Conservation (phyloP, 768 basidiomycete species). For the Tricholoma sp. region DNA sequence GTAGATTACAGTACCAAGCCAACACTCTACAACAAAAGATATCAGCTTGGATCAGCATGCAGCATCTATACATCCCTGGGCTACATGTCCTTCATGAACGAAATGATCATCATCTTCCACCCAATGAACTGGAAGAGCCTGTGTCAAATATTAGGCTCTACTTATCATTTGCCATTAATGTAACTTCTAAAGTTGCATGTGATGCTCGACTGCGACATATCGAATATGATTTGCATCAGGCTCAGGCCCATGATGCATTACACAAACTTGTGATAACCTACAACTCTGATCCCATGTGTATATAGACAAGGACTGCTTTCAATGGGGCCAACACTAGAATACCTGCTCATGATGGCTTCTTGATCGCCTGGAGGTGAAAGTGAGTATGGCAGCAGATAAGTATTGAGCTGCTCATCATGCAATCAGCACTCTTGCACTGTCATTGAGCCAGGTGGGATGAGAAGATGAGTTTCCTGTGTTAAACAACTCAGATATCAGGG, state of each 20-base stretch:
- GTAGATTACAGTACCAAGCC: background rate
- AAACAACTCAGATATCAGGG: conserved; percentile 5
- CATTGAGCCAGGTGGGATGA: conserved; percentile 2
- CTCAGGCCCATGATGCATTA: conserved; percentile 12
- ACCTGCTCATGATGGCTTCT: conserved; percentile 8
- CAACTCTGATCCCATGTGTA: conserved; percentile 5
- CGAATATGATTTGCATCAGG: conserved; percentile 7
- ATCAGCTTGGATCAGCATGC: background rate
- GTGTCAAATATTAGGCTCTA: background rate
- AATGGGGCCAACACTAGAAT: conserved; percentile 9
- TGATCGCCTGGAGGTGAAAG: conserved; percentile 2
- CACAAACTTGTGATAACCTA: conserved; percentile 8
- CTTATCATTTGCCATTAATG: background rate
- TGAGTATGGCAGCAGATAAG: conserved; percentile 1
- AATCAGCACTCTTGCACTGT: background rate
- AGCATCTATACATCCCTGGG: conserved; percentile 1
- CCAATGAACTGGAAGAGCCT: background rate
- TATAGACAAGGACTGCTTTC: conserved; percentile 10
- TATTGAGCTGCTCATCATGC: conserved; percentile 6
- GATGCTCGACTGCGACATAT: background rate
- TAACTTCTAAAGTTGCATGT: background rate
- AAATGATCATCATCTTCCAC: background rate
- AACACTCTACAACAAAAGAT: background rate
- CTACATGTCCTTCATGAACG: background rate
- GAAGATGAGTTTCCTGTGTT: conserved; percentile 7